phyloP scores from a whole-genome alignment of 495 filamentous ascomycete species.

The Xylaria bambusicola region DNA sequence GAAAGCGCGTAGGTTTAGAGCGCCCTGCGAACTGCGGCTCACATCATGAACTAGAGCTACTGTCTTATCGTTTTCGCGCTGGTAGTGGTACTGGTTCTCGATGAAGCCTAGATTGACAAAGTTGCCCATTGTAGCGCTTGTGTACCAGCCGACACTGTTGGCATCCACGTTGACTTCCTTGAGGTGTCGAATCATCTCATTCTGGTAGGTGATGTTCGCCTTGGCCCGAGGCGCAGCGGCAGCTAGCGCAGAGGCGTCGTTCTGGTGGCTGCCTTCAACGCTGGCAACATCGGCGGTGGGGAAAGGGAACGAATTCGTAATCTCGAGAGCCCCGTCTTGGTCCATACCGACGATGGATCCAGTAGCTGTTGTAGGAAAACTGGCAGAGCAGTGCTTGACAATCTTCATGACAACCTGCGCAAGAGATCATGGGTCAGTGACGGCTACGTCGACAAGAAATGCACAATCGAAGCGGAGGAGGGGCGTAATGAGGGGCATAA shows the following conservation, averaged over 20 bases:
- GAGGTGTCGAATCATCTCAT: slow-evolving; percentile 95
- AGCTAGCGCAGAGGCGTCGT: slow-evolving; percentile 74
- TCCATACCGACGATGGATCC: slow-evolving; percentile 94
- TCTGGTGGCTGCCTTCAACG: slow-evolving; percentile 71
- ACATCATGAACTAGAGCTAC: slow-evolving; percentile 96
- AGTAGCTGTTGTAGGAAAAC: slow-evolving; percentile 86
- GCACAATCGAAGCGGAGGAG: slow-evolving; percentile 21
- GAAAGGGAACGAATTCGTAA: slow-evolving; percentile 96
- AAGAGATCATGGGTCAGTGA: slow-evolving; percentile 14
- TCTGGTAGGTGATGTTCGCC: slow-evolving; percentile 84
- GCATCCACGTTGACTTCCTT: slow-evolving; percentile 98
- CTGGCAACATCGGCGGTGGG: slow-evolving; percentile 75
- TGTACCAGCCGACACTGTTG: slow-evolving; percentile 98
- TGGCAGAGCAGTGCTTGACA: slow-evolving; percentile 85
- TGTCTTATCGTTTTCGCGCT: slow-evolving; percentile 91
- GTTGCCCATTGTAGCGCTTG: slow-evolving; percentile 97
- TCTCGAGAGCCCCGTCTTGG: slow-evolving; percentile 73
- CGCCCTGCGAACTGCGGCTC: slow-evolving; percentile 88
- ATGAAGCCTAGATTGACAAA: slow-evolving; percentile 93
- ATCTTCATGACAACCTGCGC: slow-evolving; percentile 92
- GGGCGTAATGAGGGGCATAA: slow-evolving; percentile 15
- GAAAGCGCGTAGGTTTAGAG: slow-evolving; percentile 87
- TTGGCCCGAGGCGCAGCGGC: slow-evolving; percentile 90
- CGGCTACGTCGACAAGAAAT: slow-evolving; percentile 16
- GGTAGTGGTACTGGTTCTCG: slow-evolving; percentile 97